Base-by-base conservation (phyloP, 2,329 filamentous ascomycete genomes). In the Pleurostoma richardsiae region DNA sequence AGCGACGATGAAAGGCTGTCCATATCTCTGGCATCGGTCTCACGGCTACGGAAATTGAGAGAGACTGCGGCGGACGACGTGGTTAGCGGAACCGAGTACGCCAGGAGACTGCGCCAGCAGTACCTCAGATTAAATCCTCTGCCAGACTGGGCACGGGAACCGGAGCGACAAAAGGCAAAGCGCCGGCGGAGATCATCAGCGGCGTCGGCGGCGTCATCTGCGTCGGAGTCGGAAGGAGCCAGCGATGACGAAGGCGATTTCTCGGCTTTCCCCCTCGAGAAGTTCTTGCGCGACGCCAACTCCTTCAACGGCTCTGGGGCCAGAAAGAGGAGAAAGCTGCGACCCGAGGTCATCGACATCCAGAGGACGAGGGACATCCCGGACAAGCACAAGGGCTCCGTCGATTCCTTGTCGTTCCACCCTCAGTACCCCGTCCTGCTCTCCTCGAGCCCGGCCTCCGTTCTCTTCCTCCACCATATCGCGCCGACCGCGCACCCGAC, bases 1-100 rank as follows among this genome's bases (percentile, higher is more conserved):
- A 97, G 91, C 65, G 94, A 99, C 58, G 94, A 99, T 61, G 94
- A 97, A 61, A 80, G 88, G 45, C 72, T 96, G 52, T 80, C 83
- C 5, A 78, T 99, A 42, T 97, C 92, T 10, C 76, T 99, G 38
- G 86, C 89, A 4, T 79, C 82, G 29, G 83, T 85, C 40, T 80
- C 83, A 42, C 80, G 88, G 53, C 66, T 96, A 61, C 82, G 91
- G 54, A 97, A 97, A 67, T 73, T 99, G 52, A 80, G 94, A 51
- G 74, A 83, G 43, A 85, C 82, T 3, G 90, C 92, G 60, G 80
- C 79, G 1, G 94, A 99, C 59, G 94, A 99, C 63, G 63, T 95
- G 8, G 81, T 99, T 52, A 89, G 73, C 55, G 94, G 94, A 42
- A 84, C 82, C 51, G 92, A 96, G 64, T 99, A 99, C 66, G 81